Evolutionary conservation across 1,284 basidiomycete genomes (phyloP).

Genomic region (Naganishia sp.): DNA sequence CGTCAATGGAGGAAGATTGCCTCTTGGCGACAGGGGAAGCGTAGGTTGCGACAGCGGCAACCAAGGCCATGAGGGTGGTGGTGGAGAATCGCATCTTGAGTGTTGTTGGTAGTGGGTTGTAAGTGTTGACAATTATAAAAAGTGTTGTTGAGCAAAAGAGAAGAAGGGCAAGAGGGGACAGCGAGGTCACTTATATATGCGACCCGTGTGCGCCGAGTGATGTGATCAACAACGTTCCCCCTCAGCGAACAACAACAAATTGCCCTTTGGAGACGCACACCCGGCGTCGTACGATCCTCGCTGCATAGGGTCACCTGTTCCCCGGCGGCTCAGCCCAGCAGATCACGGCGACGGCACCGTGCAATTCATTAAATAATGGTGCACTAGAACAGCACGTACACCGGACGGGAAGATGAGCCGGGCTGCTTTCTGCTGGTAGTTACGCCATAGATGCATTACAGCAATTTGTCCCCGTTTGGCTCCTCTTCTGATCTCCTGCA

Average conservation of each 20-base stretch:
- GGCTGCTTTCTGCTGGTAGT: background rate
- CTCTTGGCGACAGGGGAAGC: conserved; percentile 42
- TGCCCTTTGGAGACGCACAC: conserved; percentile 1
- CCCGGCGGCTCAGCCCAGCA: background rate
- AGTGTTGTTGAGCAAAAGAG: background rate
- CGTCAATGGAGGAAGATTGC: conserved; percentile 43
- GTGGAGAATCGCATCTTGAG: conserved; percentile 27
- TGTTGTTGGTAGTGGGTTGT: conserved; percentile 3
- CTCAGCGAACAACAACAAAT: conserved; percentile 12
- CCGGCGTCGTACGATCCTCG: conserved; percentile 20
- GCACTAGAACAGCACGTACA: background rate
- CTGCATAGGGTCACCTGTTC: background rate
- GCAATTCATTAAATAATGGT: background rate
- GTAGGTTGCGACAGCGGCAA: conserved; percentile 36
- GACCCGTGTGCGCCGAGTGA: background rate
- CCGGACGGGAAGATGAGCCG: background rate
- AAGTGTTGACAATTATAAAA: conserved; percentile 11
- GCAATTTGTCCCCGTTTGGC: no score
- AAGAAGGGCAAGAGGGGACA: background rate
- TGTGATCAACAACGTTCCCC: background rate
- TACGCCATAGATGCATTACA: no score
- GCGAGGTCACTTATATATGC: background rate
- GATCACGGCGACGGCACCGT: background rate
- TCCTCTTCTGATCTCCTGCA: no score
- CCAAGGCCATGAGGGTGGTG: conserved; percentile 35